Percentiles rank a stretch among this genome's conserved stretches.
These are phyloP conservation scores for Macadamia integrifolia DNA, from an alignment of 164 flowering plant genomes.

Conservation along the genomic window DNA sequence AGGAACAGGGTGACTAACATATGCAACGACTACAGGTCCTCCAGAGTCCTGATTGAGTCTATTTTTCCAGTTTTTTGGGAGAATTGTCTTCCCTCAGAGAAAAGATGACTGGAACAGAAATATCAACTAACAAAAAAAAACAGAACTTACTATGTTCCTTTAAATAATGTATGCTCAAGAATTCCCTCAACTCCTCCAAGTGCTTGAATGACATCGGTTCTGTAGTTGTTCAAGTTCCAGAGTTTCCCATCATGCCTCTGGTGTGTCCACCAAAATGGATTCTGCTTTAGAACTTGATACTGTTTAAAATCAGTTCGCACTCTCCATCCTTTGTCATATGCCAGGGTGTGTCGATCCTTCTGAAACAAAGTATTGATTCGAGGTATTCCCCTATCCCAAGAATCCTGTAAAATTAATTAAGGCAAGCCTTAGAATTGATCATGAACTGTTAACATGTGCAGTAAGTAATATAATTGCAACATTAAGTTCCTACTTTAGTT, in stretches of 20 bases:
- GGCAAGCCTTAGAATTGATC: neutral
- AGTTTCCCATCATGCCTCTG: conserved; percentile 99
- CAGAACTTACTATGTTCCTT: conserved; percentile 91
- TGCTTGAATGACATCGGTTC: conserved; percentile 99
- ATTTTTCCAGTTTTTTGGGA: too few relatives aligned
- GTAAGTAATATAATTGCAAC: too few relatives aligned
- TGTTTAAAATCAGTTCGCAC: conserved; percentile 99
- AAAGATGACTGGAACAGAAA: too few relatives aligned
- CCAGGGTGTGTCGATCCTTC: conserved; percentile 94
- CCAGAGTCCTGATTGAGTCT: too few relatives aligned
- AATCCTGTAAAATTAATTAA: conserved; percentile 47
- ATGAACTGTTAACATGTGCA: neutral
- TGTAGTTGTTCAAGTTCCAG: conserved; percentile 96
- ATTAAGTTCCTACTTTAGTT: too few relatives aligned
- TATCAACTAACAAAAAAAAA: neutral
- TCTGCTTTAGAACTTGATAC: conserved; percentile 95
- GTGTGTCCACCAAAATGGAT: conserved; percentile 99
- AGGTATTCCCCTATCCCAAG: conserved; percentile 99
- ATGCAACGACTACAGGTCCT: too few relatives aligned
- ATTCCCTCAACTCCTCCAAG: conserved; percentile 99
- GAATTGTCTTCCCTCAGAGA: too few relatives aligned
- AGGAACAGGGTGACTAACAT: too few relatives aligned
- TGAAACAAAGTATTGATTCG: conserved; percentile 95
- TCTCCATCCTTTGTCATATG: conserved; percentile 99
- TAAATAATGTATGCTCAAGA: conserved; percentile 95